A percentile compares a stretch with the other conserved stretches of the same genome.
These are phyloP conservation scores for Guyanaporus albipodus DNA, from an alignment of 768 basidiomycete genomes.

Conservation along the genomic window DNA sequence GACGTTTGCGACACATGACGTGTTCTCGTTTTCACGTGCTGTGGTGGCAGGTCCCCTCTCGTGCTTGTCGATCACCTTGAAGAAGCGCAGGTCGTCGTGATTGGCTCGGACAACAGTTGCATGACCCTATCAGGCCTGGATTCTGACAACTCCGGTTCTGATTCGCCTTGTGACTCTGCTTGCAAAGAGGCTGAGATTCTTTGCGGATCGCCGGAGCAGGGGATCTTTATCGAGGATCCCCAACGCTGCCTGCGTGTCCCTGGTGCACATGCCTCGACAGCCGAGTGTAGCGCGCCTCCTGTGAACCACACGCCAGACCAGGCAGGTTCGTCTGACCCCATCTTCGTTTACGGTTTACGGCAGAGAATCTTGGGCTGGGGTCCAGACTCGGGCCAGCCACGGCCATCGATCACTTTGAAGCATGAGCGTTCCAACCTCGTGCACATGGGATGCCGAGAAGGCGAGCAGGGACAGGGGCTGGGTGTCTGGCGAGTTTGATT, in stretches of 20 bases:
- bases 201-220: conserved; percentile 1
- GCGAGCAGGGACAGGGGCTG: too few relatives aligned
- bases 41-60: conserved; percentile 35
- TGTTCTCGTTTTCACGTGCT: conserved; percentile 43
- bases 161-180: background rate
- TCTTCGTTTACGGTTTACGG: conserved; percentile 6
- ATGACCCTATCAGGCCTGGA: conserved; percentile 24
- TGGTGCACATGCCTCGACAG: background rate
- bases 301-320: background rate
- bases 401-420: too few relatives aligned
- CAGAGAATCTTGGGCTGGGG: too few relatives aligned
- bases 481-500: too few relatives aligned
- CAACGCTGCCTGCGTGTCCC: background rate
- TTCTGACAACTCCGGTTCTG: background rate
- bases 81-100: conserved; percentile 36
- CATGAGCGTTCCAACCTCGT: too few relatives aligned
- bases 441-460: conserved; percentile 18
- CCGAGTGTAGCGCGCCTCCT: background rate
- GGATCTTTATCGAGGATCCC: background rate
- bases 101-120: conserved; percentile 30
- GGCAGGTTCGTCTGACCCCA: conserved; percentile 1
- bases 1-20: background rate
- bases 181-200: background rate
- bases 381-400: too few relatives aligned
- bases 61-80: conserved; percentile 50